These are phyloP conservation scores for Solanum stenotomum DNA, from an alignment of 257 asterid species.

Conservation along the genomic window DNA sequence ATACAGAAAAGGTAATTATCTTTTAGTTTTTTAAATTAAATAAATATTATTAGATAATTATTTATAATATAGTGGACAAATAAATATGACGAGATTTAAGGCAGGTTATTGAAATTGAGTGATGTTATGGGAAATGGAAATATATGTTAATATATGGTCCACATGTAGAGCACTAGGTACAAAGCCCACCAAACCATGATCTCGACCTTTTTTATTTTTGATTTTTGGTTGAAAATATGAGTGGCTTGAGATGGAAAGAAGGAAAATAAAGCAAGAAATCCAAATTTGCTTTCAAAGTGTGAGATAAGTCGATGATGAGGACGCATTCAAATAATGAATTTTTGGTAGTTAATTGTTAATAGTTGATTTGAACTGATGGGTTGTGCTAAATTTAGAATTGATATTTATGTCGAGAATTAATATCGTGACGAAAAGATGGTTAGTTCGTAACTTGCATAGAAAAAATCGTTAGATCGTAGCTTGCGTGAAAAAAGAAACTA, in stretches of 20 bases:
- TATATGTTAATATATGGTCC: not conserved
- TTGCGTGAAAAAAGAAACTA: not conserved
- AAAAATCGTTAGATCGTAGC: not conserved
- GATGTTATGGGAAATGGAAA: not conserved
- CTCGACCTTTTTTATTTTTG: not conserved
- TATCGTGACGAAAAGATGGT: not conserved
- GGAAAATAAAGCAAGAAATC: not conserved
- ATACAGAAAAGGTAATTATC: too few species aligned
- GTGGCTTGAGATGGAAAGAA: not conserved
- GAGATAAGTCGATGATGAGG: not conserved
- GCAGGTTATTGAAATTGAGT: not conserved
- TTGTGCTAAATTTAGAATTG: not conserved
- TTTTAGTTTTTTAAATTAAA: too few species aligned
- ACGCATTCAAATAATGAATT: too few species aligned
- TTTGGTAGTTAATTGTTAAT: not conserved
- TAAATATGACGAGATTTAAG: too few species aligned
- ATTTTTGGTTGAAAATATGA: not conserved
- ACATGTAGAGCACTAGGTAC: not conserved
- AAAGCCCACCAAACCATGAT: not conserved
- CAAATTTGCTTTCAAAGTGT: not conserved
- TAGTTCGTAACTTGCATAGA: not conserved
- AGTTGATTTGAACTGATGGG: too few species aligned
- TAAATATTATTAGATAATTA: fast-evolving
- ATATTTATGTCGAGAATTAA: too few species aligned
- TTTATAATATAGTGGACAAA: not conserved